phyloP scores from a whole-genome alignment of 202 grass and related monocot species.

The Zoysia matrella region DNA sequence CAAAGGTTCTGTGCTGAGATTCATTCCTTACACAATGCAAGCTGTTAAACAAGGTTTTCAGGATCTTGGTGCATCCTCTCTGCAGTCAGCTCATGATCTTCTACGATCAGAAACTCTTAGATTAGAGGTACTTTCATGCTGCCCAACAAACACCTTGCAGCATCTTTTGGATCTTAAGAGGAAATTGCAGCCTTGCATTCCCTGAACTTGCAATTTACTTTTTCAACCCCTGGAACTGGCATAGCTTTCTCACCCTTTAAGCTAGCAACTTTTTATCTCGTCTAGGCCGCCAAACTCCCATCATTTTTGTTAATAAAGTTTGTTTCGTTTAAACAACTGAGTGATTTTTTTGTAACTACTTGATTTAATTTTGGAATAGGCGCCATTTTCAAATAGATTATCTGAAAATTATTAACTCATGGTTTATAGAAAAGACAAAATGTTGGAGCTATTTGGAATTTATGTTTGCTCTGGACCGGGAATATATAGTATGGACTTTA shows the following conservation, averaged over 20 bases:
- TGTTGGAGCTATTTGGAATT: too few relatives aligned
- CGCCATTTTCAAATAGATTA: too few relatives aligned
- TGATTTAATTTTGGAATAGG: too few relatives aligned
- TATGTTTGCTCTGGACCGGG: too few relatives aligned
- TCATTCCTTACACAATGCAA: conserved; percentile 97
- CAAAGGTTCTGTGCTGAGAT: conserved; percentile 91
- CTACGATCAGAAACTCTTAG: conserved; percentile 65
- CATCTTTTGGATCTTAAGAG: neutral
- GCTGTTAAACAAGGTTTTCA: conserved; percentile 97
- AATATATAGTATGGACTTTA: too few relatives aligned
- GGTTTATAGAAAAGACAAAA: too few relatives aligned
- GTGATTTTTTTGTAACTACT: too few relatives aligned
- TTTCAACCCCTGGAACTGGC: neutral
- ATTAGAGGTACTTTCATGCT: conserved; percentile 69
- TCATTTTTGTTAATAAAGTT: too few relatives aligned
- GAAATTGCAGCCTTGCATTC: neutral
- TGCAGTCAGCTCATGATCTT: conserved; percentile 85
- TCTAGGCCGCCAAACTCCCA: too few relatives aligned
- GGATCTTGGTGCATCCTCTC: conserved; percentile 89
- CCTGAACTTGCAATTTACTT: neutral
- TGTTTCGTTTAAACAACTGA: too few relatives aligned
- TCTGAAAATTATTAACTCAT: too few relatives aligned
- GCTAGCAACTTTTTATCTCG: too few relatives aligned
- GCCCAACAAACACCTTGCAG: neutral
- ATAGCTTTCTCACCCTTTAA: neutral